These are phyloP conservation scores for Thielaviopsis populi DNA, from an alignment of 2,329 filamentous ascomycete species.

Conservation along the genomic window DNA sequence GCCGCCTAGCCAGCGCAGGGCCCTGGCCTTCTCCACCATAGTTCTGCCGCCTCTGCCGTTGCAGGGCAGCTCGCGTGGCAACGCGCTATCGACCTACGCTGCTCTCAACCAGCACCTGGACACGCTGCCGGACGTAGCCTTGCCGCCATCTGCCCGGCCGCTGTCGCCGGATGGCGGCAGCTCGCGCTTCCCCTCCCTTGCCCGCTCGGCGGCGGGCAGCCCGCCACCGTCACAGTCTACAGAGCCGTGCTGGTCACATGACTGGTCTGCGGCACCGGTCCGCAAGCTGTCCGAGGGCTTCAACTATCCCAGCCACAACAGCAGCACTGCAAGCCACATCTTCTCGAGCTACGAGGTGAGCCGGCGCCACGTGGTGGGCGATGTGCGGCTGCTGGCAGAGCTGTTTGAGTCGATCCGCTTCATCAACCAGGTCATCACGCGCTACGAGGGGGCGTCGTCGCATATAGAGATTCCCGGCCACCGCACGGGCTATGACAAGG, in stretches of 20 bases:
- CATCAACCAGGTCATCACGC: slow-evolving; percentile 1
- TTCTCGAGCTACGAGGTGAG: not conserved
- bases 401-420: not conserved
- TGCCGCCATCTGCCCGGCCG: not conserved
- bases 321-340: not conserved
- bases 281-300: not conserved
- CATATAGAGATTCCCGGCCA: not conserved
- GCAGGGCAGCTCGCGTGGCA: not conserved
- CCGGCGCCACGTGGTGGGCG: not conserved
- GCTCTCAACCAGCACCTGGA: not conserved
- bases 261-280: not conserved
- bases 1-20: not conserved
- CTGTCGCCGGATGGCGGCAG: not conserved
- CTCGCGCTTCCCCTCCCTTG: not conserved
- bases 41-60: slow-evolving; percentile 3
- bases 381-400: not conserved
- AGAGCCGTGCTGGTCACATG: not conserved
- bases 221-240: not conserved
- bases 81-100: not conserved
- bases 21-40: slow-evolving; percentile 5
- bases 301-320: not conserved
- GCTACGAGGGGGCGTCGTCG: not conserved
- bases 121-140: not conserved
- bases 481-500: slow-evolving; percentile 5
- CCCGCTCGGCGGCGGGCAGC: not conserved